phyloP scores from a whole-genome alignment of 192 early-diverging fungal species.

The Linnemannia exigua region DNA sequence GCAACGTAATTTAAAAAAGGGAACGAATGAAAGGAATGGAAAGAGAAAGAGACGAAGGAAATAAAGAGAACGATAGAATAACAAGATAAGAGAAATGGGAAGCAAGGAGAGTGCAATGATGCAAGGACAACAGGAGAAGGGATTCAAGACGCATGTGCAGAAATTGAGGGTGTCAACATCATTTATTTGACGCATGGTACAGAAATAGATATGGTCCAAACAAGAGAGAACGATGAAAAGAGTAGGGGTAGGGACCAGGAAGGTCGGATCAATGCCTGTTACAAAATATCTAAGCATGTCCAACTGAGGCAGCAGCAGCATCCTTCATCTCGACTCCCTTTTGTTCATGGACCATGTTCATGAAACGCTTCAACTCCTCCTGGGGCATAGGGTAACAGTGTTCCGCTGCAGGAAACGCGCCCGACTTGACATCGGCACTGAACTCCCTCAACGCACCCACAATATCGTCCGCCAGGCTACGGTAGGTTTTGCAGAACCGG shows the following conservation, averaged over 20 bases:
- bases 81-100: neutral
- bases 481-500: slow-evolving; percentile 93
- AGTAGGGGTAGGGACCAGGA: neutral
- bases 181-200: slow-evolving; percentile 5
- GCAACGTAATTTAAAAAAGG: neutral
- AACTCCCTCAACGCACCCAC: slow-evolving; percentile 80
- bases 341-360: slow-evolving; percentile 31
- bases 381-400: slow-evolving; percentile 88
- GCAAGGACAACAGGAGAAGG: neutral
- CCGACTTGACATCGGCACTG: slow-evolving; percentile 80
- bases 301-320: neutral
- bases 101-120: neutral
- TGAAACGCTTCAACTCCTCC: slow-evolving; percentile 64
- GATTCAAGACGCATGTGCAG: neutral
- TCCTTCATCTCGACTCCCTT: slow-evolving; percentile 11
- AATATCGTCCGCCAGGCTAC: slow-evolving; percentile 80
- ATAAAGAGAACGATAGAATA: neutral
- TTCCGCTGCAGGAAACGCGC: slow-evolving; percentile 81
- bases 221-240: neutral
- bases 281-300: slow-evolving; percentile 10
- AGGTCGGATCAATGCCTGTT: neutral
- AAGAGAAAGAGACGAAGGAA: neutral
- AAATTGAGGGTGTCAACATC: neutral
- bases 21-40: neutral
- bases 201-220: neutral